Conservation (phyloP, 352 stramenopile genomes). For the Pythium phragmitis region DNA sequence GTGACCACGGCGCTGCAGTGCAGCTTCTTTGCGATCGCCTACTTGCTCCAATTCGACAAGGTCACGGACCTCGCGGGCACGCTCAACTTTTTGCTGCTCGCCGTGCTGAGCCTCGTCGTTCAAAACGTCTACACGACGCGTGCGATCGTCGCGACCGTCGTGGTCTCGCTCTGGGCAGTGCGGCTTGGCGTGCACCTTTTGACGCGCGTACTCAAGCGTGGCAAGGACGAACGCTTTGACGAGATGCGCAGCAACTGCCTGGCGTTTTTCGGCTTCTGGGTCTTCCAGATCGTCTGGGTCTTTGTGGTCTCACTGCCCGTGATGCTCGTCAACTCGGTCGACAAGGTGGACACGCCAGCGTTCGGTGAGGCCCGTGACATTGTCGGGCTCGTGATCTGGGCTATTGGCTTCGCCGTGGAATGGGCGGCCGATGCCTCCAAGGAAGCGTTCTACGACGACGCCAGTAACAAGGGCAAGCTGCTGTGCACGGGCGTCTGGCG, state of each 20-base stretch:
- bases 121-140: conserved; percentile 47
- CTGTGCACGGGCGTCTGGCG: conserved; percentile 72
- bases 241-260: conserved; percentile 62
- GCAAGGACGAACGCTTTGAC: conserved; percentile 78
- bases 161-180: conserved; percentile 57
- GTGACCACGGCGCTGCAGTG: conserved; percentile 54
- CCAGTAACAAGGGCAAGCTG: conserved; percentile 51
- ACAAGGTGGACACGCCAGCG: conserved; percentile 18
- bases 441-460: conserved; percentile 49
- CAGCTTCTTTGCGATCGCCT: conserved; percentile 61
- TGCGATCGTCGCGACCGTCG: conserved; percentile 42
- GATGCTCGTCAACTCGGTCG: conserved; percentile 56
- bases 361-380: conserved; percentile 45
- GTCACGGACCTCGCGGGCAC: conserved; percentile 61
- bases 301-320: conserved; percentile 73
- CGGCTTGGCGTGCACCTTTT: conserved; percentile 70
- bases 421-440: conserved; percentile 62
- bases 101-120: conserved; percentile 45
- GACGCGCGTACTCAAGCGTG: conserved; percentile 59
- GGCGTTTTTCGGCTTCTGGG: conserved; percentile 75
- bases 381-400: conserved; percentile 53
- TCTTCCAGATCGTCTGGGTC: conserved; percentile 84
- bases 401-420: conserved; percentile 53
- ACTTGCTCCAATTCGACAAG: conserved; percentile 63
- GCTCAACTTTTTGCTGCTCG: conserved; percentile 61